Evolutionary conservation across 768 basidiomycete species (phyloP), one percentile per base, ranked within the genome.

Genomic region (Termitomyces sp.): DNA sequence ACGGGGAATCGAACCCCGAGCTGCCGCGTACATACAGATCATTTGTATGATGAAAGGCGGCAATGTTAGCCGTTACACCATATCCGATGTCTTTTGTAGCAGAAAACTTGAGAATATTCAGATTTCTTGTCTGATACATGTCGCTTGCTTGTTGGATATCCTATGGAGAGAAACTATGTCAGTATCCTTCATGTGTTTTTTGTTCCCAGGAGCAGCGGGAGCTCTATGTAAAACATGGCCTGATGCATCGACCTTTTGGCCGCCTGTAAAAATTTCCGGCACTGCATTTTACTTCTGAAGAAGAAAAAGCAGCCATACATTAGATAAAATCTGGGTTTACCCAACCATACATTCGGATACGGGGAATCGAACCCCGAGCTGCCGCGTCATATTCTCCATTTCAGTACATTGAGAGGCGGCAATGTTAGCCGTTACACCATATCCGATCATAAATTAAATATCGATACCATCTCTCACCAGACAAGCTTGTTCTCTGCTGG

Each of bases 391-490:
- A 23, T 23, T 23, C 12, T 14, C 9, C 33, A 35, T 10, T 9
- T 9, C 32, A 8, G 8, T 33, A 33, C 8, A 1, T 9, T 80
- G 79, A 81, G 70, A 81, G 80, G 80, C 79, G 79, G 79, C 73
- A 81, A 80, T 80, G 79, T 80, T 81, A 77, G 76, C 79, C 79
- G 63, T 81, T 81, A 80, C 79, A 80, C 80, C 79, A 81, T 80
- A 80, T 67, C 72, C 68, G 70, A 72, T 38, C 1, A 23, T 23
- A 2, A 23, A 23, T 23, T 23, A 23, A 23, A 23, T 23, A 23
- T 23, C 1, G 23, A 23, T 23, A 23, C 23, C 23, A 23, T 23
- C 23, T 23, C 23, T 23, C 23, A 23, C 23, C 23, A 23, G 23
- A 23, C 23, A 23, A 23, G 23, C 23, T 23, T 23, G 23, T 23